Percentiles rank a stretch among this genome's conserved stretches.
Conservation (phyloP, 2,329 filamentous ascomycete genomes). For the Stagonosporopsis vannaccii region DNA sequence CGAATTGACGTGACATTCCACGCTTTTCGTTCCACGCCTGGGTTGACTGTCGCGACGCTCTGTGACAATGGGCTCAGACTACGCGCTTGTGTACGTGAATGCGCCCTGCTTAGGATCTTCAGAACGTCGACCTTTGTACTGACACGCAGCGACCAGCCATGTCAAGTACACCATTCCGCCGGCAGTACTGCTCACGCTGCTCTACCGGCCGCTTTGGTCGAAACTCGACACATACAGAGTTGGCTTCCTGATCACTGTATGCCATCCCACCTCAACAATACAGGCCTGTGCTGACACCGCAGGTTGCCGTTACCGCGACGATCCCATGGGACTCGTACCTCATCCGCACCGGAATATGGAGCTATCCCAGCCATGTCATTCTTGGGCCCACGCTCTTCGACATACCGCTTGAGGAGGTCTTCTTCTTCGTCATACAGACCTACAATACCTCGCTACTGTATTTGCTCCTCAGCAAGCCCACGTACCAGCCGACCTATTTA, state of each 20-base stretch:
- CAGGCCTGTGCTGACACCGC: conserved; percentile 30
- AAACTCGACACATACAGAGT: conserved; percentile 69
- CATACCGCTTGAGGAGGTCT: conserved; percentile 76
- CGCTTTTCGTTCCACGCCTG: conserved; percentile 16
- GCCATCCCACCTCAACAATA: conserved; percentile 16
- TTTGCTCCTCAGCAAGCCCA: conserved; percentile 69
- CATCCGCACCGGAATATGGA: conserved; percentile 73
- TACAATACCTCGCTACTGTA: conserved; percentile 76
- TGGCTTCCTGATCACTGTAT: conserved; percentile 62
- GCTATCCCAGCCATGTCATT: conserved; percentile 71
- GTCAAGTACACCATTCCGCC: conserved; percentile 72
- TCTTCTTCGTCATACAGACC: conserved; percentile 80
- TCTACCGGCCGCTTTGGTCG: conserved; percentile 69
- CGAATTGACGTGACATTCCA: conserved; percentile 27
- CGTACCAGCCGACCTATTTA: conserved; percentile 63
- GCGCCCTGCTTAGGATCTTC: conserved; percentile 9
- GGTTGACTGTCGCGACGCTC: conserved; percentile 22
- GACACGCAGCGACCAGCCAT: conserved; percentile 57
- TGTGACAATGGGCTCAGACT: conserved; percentile 64
- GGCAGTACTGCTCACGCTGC: conserved; percentile 64
- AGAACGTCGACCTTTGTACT: conserved; percentile 15
- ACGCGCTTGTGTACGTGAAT: conserved; percentile 66
- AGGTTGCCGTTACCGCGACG: conserved; percentile 71
- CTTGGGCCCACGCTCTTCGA: conserved; percentile 67
- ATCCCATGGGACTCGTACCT: conserved; percentile 81